Base-by-base conservation (phyloP, 495 filamentous ascomycete genomes). In the Bacidia gigantensis region DNA sequence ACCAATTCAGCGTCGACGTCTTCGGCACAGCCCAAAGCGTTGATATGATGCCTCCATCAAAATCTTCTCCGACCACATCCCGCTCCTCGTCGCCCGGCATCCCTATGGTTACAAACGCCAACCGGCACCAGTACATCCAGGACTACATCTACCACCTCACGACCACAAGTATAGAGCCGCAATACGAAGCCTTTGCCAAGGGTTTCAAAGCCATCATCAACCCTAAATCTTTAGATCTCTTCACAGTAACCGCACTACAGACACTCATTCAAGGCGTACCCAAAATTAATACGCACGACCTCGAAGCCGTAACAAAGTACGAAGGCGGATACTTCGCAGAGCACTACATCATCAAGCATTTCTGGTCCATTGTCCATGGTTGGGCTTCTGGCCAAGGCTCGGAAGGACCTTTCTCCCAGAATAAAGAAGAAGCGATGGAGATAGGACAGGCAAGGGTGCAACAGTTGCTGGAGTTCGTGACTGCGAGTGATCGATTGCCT, bases 131-230 rank as follows among this genome's bases (percentile, higher is more conserved):
- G 49, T 97, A 83, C 60, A 83, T 95, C 11, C 74, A 72, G n/a
- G 86, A 94, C 63, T 96, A 97, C 65, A 85, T 94, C 56, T 77
- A 75, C 50, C 93, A 86, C 75, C 72, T 97, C 26, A 87, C 86
- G 0, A 73, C 85, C 60, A 77, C 82, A 45, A 89, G 87, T 2
- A 75, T 97, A 43, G 66, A 70, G 0, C 77, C 83, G 2, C 88
- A 95, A 60, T 89, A 78, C 57, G 72, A 80, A 35, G 87, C 90
- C 3, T 96, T 96, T 64, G 70, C 75, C 5, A 75, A 76, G 10
- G 87, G 89, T n/a, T 94, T 96, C 70, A 79, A 76, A 59, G 73
- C 80, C 1, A 85, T 86, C 59, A 69, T 95, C 32, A 75, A 86
- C 56, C 74, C 71, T 2, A 79, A 80, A 24, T 79, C 83, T 0